phyloP scores from a whole-genome alignment of 768 basidiomycete genomes.

The Termitomyces sp. region DNA sequence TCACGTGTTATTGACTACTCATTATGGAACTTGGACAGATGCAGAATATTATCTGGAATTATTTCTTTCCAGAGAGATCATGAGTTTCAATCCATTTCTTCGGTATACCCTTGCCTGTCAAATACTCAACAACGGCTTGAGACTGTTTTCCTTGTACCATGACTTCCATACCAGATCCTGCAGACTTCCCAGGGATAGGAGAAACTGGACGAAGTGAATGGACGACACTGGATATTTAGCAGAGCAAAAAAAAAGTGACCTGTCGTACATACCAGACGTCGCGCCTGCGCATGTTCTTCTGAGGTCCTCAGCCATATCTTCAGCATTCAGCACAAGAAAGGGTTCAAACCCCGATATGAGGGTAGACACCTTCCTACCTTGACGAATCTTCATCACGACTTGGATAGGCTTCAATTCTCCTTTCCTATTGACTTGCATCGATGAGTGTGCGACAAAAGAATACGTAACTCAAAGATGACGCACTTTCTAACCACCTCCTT shows the following conservation, averaged over 20 bases:
- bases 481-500: slow-evolving; percentile 57
- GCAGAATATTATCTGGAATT: not conserved
- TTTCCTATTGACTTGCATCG: slow-evolving; percentile 44
- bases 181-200: slow-evolving; percentile 48
- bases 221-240: not conserved
- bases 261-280: slow-evolving; percentile 55
- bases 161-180: slow-evolving; percentile 54
- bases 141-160: slow-evolving; percentile 84
- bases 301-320: slow-evolving; percentile 74
- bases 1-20: not conserved
- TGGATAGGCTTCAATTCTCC: slow-evolving; percentile 67
- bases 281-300: slow-evolving; percentile 72
- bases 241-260: not conserved
- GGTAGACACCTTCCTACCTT: slow-evolving; percentile 74
- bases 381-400: slow-evolving; percentile 65
- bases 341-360: slow-evolving; percentile 77
- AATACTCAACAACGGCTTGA: slow-evolving; percentile 56
- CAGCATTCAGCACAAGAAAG: slow-evolving; percentile 57
- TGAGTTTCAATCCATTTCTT: slow-evolving; percentile 70
- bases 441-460: not conserved
- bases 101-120: slow-evolving; percentile 68
- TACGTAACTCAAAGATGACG: slow-evolving; percentile 12
- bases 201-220: slow-evolving; percentile 44
- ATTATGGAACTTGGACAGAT: not conserved
- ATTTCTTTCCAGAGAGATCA: slow-evolving; percentile 48